phyloP scores from a whole-genome alignment of 441 rosid genomes.

The Brassica hybrid region DNA sequence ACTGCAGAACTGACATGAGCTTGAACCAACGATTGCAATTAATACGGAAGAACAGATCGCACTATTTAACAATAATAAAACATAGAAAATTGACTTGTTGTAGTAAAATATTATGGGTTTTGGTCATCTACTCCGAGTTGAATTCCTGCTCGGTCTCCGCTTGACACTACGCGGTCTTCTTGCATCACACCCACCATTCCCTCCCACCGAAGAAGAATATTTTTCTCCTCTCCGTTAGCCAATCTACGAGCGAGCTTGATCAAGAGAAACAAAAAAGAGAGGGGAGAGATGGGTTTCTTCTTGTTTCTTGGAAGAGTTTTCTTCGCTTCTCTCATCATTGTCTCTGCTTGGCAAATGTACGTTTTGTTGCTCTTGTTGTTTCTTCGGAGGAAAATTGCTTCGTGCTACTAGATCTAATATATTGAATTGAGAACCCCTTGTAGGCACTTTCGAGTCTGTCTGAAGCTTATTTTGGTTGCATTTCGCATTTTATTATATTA shows the following conservation, averaged over 20 bases:
- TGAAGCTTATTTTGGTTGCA: neutral
- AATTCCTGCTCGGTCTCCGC: neutral
- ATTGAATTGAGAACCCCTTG: neutral
- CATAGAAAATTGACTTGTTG: neutral
- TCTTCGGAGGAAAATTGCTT: neutral
- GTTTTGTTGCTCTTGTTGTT: neutral
- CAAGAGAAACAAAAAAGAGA: neutral
- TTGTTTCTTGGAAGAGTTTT: slow-evolving; percentile 71
- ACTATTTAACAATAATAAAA: neutral
- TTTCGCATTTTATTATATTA: neutral
- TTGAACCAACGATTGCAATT: neutral
- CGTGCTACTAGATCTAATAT: slow-evolving; percentile 1
- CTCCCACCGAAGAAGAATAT: slow-evolving; percentile 15
- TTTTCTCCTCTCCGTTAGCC: slow-evolving; percentile 6
- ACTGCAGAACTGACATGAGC: neutral
- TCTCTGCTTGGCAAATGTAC: slow-evolving; percentile 77
- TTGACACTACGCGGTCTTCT: neutral
- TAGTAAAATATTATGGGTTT: neutral
- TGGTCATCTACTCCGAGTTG: neutral
- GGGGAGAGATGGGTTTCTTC: slow-evolving; percentile 63
- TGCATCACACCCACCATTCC: neutral
- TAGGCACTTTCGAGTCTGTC: neutral
- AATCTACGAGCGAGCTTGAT: neutral
- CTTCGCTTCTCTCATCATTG: slow-evolving; percentile 69
- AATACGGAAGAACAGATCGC: neutral